Evolutionary conservation across 352 stramenopile genomes (phyloP).

Genomic region (Elongisporangium prolatum): DNA sequence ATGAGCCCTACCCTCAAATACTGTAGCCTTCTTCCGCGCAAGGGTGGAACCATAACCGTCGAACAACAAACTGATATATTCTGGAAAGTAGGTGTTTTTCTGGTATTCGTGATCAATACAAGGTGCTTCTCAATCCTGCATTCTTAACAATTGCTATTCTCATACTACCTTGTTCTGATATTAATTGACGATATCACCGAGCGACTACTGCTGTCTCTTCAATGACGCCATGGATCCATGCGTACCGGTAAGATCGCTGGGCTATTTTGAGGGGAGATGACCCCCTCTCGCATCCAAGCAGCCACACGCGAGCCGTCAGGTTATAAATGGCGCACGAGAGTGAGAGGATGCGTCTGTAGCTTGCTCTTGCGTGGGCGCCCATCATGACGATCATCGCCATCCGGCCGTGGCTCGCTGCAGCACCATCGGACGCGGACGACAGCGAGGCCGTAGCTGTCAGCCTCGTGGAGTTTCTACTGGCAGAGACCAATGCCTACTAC

Average conservation of each 20-base stretch:
- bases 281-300: background rate
- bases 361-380: background rate
- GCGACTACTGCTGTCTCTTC: background rate
- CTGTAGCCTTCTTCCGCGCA: background rate
- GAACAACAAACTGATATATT: background rate
- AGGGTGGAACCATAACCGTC: background rate
- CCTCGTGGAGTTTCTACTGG: slow-evolving; percentile 45
- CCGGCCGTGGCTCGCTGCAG: slow-evolving; percentile 24
- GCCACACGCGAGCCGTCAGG: background rate
- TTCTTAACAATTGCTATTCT: too few species aligned
- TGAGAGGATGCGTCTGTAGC: background rate
- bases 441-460: slow-evolving; percentile 50
- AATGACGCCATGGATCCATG: background rate
- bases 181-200: background rate
- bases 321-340: background rate
- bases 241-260: background rate
- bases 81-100: background rate
- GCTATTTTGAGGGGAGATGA: background rate
- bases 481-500: slow-evolving; percentile 51
- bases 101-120: background rate
- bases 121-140: too few species aligned
- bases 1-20: background rate
- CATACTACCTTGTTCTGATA: background rate
- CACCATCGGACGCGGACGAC: slow-evolving; percentile 34
- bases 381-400: slow-evolving; percentile 33